Percentiles rank a stretch among this genome's conserved stretches.
These are phyloP conservation scores for Hygrophorus pudorinus DNA, from an alignment of 768 basidiomycete genomes.

Conservation along the genomic window DNA sequence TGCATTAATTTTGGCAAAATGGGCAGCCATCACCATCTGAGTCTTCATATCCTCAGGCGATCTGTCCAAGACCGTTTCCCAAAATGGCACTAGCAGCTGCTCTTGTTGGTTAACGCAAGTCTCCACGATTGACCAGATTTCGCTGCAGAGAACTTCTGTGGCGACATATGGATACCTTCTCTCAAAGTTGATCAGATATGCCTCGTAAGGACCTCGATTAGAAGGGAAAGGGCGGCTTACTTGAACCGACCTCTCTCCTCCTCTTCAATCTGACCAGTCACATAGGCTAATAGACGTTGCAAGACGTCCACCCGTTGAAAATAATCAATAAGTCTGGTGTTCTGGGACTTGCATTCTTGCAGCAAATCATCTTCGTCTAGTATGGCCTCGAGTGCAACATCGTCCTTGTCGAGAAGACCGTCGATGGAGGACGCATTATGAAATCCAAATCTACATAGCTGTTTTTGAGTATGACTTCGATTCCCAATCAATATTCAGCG, in stretches of 20 bases:
- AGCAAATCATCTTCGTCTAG: conserved; percentile 91
- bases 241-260: conserved; percentile 75
- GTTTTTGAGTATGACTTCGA: conserved; percentile 12
- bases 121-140: conserved; percentile 92
- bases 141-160: conserved; percentile 91
- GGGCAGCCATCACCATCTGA: conserved; percentile 78
- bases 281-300: conserved; percentile 72
- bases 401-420: conserved; percentile 82
- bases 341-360: conserved; percentile 93
- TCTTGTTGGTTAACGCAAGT: conserved; percentile 67
- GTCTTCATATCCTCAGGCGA: conserved; percentile 81
- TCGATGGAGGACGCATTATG: conserved; percentile 86
- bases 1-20: conserved; percentile 92
- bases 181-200: not conserved
- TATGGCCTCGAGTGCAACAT: conserved; percentile 81
- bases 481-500: too few relatives aligned
- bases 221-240: conserved; percentile 35
- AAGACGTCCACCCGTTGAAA: conserved; percentile 77
- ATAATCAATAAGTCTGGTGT: conserved; percentile 81
- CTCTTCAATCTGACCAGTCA: conserved; percentile 77
- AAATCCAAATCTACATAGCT: conserved; percentile 69
- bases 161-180: conserved; percentile 84
- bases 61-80: conserved; percentile 80
- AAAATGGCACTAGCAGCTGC: conserved; percentile 76
- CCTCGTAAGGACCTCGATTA: conserved; percentile 7